These are phyloP conservation scores for Fusarium continuum DNA, from an alignment of 2,329 filamentous ascomycete species.

Conservation along the genomic window DNA sequence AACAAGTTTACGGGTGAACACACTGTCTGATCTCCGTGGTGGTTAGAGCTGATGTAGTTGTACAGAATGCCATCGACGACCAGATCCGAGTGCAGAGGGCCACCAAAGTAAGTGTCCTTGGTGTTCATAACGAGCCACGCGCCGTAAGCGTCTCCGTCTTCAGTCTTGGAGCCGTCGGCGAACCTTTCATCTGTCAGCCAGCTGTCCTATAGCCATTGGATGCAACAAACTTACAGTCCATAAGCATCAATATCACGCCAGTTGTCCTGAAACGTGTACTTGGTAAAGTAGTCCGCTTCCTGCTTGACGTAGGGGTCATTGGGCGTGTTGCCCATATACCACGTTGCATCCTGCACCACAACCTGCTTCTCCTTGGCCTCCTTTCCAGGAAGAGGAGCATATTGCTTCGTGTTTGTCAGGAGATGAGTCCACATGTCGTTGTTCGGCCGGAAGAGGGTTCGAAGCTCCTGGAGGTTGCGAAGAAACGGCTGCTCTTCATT, in stretches of 20 bases:
- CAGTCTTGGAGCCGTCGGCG: constrained; percentile 52
- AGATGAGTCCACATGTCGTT: constrained; percentile 69
- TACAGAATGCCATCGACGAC: constrained; percentile 72
- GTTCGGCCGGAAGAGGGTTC: constrained; percentile 69
- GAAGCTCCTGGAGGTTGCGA: constrained; percentile 67
- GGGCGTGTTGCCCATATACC: constrained; percentile 65
- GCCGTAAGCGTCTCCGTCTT: constrained; percentile 63
- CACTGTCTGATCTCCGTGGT: constrained; percentile 67
- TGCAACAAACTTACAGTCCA: constrained; percentile 51
- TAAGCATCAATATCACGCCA: constrained; percentile 68
- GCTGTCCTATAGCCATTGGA: not conserved
- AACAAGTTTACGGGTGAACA: not conserved
- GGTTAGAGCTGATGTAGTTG: constrained; percentile 70
- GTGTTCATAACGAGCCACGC: constrained; percentile 73
- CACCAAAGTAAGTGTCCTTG: constrained; percentile 69
- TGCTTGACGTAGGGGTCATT: constrained; percentile 64
- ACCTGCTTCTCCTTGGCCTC: constrained; percentile 52
- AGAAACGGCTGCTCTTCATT: constrained; percentile 65
- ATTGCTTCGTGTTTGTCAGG: constrained; percentile 64
- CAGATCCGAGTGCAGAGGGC: constrained; percentile 69
- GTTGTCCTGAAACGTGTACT: constrained; percentile 68
- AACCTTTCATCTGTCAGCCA: constrained; percentile 39
- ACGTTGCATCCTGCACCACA: constrained; percentile 71
- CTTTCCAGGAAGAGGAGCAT: constrained; percentile 57
- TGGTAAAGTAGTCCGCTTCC: constrained; percentile 70